These are phyloP conservation scores for Akanthomyces uredinophilus DNA, from an alignment of 2,329 filamentous ascomycete genomes.

Conservation along the genomic window DNA sequence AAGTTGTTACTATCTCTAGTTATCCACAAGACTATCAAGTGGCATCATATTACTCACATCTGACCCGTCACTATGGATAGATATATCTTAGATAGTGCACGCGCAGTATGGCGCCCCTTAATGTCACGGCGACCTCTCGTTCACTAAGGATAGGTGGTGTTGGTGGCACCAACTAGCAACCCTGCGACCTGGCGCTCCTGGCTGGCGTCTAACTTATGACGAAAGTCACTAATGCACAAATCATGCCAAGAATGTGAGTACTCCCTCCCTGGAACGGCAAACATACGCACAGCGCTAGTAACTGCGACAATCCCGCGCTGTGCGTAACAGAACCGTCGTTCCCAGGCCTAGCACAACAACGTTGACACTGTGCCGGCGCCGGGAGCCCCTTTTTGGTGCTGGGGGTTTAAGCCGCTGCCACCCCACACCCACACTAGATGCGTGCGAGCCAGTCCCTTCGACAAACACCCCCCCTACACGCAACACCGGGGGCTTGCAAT, in stretches of 20 bases:
- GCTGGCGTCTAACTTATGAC: no score
- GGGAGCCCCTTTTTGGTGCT: conserved; percentile 8
- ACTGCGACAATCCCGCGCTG: neutral
- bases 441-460: neutral
- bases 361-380: neutral
- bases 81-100: no score
- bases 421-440: conserved; percentile 4
- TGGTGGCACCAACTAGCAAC: no score
- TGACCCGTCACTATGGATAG: no score
- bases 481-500: neutral
- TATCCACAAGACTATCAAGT: no score
- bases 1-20: no score
- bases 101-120: no score
- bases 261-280: neutral
- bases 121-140: no score
- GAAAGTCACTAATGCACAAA: no score
- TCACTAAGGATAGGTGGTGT: no score
- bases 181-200: no score
- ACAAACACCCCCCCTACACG: neutral
- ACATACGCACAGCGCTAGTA: neutral
- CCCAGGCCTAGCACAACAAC: neutral
- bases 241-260: neutral
- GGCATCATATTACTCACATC: no score
- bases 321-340: neutral
- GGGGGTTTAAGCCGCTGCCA: conserved; percentile 6